Conservation (phyloP, 768 basidiomycete species). For the Kwoniella heveanensis region DNA sequence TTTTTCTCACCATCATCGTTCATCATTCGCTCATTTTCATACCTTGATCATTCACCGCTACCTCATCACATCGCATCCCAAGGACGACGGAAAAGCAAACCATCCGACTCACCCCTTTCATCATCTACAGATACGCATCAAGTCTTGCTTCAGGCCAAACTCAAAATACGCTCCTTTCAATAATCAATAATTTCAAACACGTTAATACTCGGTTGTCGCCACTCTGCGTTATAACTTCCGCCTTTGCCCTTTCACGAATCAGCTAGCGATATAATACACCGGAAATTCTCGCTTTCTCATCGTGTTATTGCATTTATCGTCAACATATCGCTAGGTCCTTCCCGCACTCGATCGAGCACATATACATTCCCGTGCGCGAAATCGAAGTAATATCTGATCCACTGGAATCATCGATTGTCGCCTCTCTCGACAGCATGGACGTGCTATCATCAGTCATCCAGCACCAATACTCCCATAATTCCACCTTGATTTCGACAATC, state of each 20-base stretch:
- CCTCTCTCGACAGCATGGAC: constrained; percentile 8
- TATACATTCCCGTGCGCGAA: too few relatives aligned
- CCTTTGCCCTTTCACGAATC: neutral
- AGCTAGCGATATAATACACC: constrained; percentile 1
- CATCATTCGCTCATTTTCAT: neutral
- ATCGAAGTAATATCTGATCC: too few relatives aligned
- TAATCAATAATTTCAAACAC: neutral
- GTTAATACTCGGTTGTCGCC: neutral
- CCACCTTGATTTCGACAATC: constrained; percentile 41
- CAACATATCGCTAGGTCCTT: neutral
- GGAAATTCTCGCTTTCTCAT: constrained; percentile 14
- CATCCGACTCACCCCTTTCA: neutral
- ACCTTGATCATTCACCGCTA: too few relatives aligned
- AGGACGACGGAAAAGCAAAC: too few relatives aligned
- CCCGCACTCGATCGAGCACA: neutral
- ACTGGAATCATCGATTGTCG: too few relatives aligned
- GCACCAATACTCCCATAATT: constrained; percentile 33
- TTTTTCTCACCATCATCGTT: constrained; percentile 5
- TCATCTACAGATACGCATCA: constrained; percentile 6
- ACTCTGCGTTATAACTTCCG: neutral
- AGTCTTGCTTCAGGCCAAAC: neutral
- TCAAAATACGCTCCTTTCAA: neutral
- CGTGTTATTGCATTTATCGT: neutral
- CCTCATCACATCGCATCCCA: too few relatives aligned
- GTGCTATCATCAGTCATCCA: constrained; percentile 4